phyloP scores from a whole-genome alignment of 129 eudicot genomes.

The Chrysanthemum lavandulifolium region DNA sequence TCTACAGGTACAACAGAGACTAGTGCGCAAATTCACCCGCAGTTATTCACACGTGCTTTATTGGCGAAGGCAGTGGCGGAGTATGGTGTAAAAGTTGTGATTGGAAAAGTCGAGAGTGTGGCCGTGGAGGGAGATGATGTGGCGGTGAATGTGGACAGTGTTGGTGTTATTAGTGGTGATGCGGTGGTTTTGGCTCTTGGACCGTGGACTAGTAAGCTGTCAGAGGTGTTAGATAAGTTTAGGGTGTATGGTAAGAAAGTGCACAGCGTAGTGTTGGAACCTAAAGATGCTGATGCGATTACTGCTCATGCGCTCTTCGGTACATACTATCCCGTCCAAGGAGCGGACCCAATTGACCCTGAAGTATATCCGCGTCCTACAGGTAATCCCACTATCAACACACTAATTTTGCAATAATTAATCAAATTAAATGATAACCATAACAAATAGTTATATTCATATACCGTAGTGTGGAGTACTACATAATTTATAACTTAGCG shows the following conservation, averaged over 20 bases:
- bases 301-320: slow-evolving; percentile 70
- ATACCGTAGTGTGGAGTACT: no score
- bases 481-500: no score
- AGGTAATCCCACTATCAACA: slow-evolving; percentile 10
- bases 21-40: slow-evolving; percentile 80
- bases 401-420: no score
- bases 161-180: slow-evolving; percentile 58
- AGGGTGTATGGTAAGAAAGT: slow-evolving; percentile 76
- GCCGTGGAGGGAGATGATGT: slow-evolving; percentile 48
- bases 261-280: slow-evolving; percentile 74
- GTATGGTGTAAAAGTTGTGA: slow-evolving; percentile 69
- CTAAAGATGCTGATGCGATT: slow-evolving; percentile 47
- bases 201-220: slow-evolving; percentile 73
- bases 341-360: slow-evolving; percentile 64
- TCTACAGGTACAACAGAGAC: slow-evolving; percentile 31
- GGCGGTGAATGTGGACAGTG: slow-evolving; percentile 49
- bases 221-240: slow-evolving; percentile 36
- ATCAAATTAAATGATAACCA: no score
- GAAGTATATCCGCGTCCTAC: slow-evolving; percentile 90
- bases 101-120: slow-evolving; percentile 54
- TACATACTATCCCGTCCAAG: slow-evolving; percentile 48
- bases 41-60: slow-evolving; percentile 52
- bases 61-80: slow-evolving; percentile 60
- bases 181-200: slow-evolving; percentile 39
- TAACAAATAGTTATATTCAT: no score